Evolutionary conservation across 2,329 filamentous ascomycete species (phyloP).

Genomic region (Didymellaceae sp.): DNA sequence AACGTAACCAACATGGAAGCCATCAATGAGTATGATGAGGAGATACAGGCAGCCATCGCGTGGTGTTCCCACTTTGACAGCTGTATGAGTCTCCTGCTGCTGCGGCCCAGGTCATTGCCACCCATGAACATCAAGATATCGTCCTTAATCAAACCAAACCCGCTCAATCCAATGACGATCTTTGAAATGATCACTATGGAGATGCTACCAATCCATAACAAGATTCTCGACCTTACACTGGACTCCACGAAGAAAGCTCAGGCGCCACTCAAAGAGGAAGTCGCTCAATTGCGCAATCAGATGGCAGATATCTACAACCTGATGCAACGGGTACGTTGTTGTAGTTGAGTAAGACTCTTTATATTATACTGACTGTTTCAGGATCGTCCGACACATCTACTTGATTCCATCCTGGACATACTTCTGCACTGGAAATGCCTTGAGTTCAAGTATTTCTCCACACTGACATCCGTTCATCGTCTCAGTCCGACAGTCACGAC

Average conservation of each 20-base stretch:
- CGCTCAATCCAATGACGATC: constrained; percentile 33
- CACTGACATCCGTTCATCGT: constrained; percentile 40
- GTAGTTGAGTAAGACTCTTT: neutral
- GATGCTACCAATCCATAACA: constrained; percentile 38
- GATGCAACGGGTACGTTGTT: constrained; percentile 30
- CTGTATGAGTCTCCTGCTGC: constrained; percentile 37
- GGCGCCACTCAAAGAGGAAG: constrained; percentile 26
- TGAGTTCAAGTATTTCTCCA: constrained; percentile 45
- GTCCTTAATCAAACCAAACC: constrained; percentile 31
- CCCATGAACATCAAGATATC: constrained; percentile 33
- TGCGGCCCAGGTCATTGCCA: constrained; percentile 40
- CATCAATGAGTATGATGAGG: constrained; percentile 30
- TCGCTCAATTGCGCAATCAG: constrained; percentile 27
- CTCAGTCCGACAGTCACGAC: constrained; percentile 41
- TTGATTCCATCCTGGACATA: constrained; percentile 29
- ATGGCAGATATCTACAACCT: constrained; percentile 32
- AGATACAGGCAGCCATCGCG: constrained; percentile 37
- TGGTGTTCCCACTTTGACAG: constrained; percentile 44
- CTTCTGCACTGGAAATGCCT: constrained; percentile 42
- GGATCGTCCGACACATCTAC: constrained; percentile 27
- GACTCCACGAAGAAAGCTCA: constrained; percentile 21
- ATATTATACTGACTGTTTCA: constrained; percentile 12
- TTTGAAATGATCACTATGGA: constrained; percentile 34
- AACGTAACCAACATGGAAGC: constrained; percentile 23
- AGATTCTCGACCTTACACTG: constrained; percentile 36